Evolutionary conservation across 495 filamentous ascomycete genomes (phyloP).

Genomic region (Talaromyces proteolyticus): DNA sequence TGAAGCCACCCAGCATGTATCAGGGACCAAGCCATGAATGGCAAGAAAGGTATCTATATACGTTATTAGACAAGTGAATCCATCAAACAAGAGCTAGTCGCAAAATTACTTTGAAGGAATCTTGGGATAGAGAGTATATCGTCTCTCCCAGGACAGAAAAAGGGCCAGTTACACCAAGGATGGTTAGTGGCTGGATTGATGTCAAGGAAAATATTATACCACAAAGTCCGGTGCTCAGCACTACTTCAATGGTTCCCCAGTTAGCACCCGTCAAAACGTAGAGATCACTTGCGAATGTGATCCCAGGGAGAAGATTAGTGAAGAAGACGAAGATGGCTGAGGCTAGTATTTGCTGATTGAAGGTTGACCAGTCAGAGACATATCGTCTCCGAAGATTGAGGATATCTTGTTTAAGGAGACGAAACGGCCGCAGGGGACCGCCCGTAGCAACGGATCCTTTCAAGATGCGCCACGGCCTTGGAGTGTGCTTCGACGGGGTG

Average conservation of each 20-base stretch:
- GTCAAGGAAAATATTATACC: conserved; percentile 58
- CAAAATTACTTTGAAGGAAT: conserved; percentile 51
- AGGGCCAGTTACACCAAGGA: conserved; percentile 67
- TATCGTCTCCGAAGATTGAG: conserved; percentile 49
- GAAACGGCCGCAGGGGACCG: conserved; percentile 49
- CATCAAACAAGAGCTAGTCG: background rate
- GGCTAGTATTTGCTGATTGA: conserved; percentile 67
- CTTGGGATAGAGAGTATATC: conserved; percentile 54
- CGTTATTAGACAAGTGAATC: background rate
- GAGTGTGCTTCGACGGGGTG: conserved; percentile 37
- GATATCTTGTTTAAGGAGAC: conserved; percentile 57
- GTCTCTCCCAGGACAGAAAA: conserved; percentile 69
- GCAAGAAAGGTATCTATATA: conserved; percentile 54
- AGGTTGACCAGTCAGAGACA: conserved; percentile 59
- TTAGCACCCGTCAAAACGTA: conserved; percentile 60
- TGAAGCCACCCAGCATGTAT: conserved; percentile 70
- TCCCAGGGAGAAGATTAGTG: conserved; percentile 66
- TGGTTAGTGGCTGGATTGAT: conserved; percentile 65
- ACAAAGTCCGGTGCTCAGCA: conserved; percentile 65
- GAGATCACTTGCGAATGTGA: conserved; percentile 67
- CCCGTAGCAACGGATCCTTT: conserved; percentile 31
- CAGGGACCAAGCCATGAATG: conserved; percentile 71
- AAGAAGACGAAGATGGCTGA: conserved; percentile 73
- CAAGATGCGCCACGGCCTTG: conserved; percentile 23
- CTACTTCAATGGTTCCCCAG: conserved; percentile 68